Evolutionary conservation across 768 basidiomycete species (phyloP).

Genomic region (Boletus subcaerulescens): DNA sequence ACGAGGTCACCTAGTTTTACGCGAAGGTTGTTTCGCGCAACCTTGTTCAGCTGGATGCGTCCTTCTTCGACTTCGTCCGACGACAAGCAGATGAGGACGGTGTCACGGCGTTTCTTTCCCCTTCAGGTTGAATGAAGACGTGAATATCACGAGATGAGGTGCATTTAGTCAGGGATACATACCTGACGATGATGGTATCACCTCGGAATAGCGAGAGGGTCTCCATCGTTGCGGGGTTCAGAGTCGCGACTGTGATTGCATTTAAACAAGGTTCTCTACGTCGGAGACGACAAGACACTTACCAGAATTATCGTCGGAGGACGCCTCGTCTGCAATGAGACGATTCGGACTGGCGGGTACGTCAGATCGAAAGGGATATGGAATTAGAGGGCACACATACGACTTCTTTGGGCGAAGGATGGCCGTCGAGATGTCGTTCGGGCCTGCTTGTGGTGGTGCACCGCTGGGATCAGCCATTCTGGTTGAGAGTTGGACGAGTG

Average conservation of each 20-base stretch:
- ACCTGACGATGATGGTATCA: conserved; percentile 95
- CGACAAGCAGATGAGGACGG: conserved; percentile 93
- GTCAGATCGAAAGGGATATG: conserved; percentile 14
- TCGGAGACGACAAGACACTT: conserved; percentile 20
- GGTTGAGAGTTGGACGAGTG: conserved; percentile 4
- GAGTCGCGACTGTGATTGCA: conserved; percentile 68
- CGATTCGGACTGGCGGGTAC: conserved; percentile 79
- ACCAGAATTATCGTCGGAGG: conserved; percentile 96
- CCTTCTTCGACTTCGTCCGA: conserved; percentile 98
- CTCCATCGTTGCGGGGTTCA: conserved; percentile 98
- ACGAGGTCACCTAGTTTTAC: conserved; percentile 97
- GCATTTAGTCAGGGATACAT: conserved; percentile 17
- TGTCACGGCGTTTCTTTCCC: conserved; percentile 97
- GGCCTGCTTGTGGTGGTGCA: conserved; percentile 77
- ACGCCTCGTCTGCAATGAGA: conserved; percentile 93
- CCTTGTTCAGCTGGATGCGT: conserved; percentile 98
- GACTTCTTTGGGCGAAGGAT: conserved; percentile 98
- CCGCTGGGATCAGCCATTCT: conserved; percentile 81
- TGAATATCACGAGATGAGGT: background rate
- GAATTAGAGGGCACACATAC: conserved; percentile 48
- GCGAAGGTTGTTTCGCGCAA: conserved; percentile 97
- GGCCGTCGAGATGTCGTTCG: conserved; percentile 90
- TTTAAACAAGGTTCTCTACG: conserved; percentile 16
- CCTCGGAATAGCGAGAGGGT: conserved; percentile 89
- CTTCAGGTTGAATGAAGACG: conserved; percentile 36